These are phyloP conservation scores for Umbilicus rupestris DNA, from an alignment of 164 flowering plant genomes.

Conservation along the genomic window DNA sequence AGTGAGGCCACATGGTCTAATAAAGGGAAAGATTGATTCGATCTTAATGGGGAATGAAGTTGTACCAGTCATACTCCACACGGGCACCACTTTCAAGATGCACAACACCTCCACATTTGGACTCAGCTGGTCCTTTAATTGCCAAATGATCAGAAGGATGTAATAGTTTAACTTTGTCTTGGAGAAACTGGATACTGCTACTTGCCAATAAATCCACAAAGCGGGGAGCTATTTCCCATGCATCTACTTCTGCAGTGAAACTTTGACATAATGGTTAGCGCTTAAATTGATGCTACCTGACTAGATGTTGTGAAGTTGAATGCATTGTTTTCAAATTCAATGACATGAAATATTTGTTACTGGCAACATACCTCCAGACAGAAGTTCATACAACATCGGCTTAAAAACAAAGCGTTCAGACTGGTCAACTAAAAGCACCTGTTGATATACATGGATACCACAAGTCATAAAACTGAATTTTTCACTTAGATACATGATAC, in stretches of 20 bases:
- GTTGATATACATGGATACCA: slow-evolving; percentile 13
- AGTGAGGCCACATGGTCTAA: not conserved
- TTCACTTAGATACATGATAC: not conserved
- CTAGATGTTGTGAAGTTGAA: not conserved
- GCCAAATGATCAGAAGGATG: slow-evolving; percentile 54
- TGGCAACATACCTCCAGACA: slow-evolving; percentile 73
- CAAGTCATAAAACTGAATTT: not conserved
- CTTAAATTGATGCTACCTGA: not conserved
- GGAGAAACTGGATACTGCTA: slow-evolving; percentile 63
- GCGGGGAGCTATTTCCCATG: slow-evolving; percentile 97
- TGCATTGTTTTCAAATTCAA: not conserved
- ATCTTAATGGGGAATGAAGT: not conserved
- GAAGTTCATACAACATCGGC: slow-evolving; percentile 92
- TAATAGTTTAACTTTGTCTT: slow-evolving; percentile 64
- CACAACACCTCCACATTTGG: slow-evolving; percentile 58
- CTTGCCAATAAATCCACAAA: slow-evolving; percentile 71
- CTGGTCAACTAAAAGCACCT: slow-evolving; percentile 92
- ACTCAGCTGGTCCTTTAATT: slow-evolving; percentile 23
- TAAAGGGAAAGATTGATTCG: not conserved
- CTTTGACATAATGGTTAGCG: not conserved
- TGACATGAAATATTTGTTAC: not conserved
- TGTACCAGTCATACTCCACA: slow-evolving; percentile 96
- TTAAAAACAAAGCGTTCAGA: slow-evolving; percentile 93
- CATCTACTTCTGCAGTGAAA: slow-evolving; percentile 78
- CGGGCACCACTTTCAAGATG: slow-evolving; percentile 77